Evolutionary conservation across 305 asterid genomes (phyloP).

Genomic region (Fraxinus xanthoxyloides): DNA sequence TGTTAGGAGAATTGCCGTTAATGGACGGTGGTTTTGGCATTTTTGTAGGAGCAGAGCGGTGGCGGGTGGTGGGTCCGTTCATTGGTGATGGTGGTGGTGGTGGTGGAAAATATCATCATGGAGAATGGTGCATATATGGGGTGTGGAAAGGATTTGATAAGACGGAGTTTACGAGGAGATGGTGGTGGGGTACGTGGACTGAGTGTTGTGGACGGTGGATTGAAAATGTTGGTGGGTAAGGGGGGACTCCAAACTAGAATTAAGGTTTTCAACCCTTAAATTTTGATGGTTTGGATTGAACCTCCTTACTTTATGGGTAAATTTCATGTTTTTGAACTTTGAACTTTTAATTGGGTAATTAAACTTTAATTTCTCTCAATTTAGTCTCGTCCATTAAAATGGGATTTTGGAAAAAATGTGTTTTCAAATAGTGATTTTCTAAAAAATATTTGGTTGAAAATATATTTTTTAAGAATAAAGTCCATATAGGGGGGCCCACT

Average conservation of each 20-base stretch:
- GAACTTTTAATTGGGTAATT: background rate
- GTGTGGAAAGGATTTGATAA: background rate
- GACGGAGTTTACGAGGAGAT: slow-evolving; percentile 2
- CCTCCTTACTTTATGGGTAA: no score
- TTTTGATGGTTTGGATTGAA: background rate
- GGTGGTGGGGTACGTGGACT: background rate
- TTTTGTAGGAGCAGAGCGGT: slow-evolving; percentile 22
- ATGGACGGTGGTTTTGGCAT: background rate
- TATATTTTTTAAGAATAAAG: no score
- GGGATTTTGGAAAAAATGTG: background rate
- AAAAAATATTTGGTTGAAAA: no score
- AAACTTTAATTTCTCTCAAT: background rate
- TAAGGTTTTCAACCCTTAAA: background rate
- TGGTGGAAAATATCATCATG: background rate
- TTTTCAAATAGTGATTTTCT: no score
- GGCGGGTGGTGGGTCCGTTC: slow-evolving; percentile 36
- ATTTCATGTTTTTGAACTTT: background rate
- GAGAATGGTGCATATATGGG: background rate
- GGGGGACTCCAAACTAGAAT: background rate
- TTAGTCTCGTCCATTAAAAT: background rate
- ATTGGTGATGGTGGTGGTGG: slow-evolving; percentile 15
- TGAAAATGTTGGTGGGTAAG: background rate
- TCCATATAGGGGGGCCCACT: no score
- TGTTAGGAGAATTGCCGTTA: slow-evolving; percentile 10
- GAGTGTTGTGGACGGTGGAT: slow-evolving; percentile 1